A percentile compares a stretch with the other conserved stretches of the same genome.
Conservation (phyloP, 164 flowering plant species). For the Nymphaea thermarum region DNA sequence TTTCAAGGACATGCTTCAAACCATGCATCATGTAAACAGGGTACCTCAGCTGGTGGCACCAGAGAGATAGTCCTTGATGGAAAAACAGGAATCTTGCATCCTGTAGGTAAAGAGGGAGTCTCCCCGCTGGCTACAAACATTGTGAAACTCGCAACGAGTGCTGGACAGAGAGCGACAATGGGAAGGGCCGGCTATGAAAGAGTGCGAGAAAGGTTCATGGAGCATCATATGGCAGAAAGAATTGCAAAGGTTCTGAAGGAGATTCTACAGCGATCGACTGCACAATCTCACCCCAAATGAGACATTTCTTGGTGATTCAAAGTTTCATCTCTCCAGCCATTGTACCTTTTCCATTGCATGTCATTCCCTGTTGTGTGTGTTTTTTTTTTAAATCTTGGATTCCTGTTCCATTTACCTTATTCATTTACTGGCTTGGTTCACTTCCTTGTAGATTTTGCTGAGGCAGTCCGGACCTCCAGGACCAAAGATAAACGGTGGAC, state of each 20-base stretch:
- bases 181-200: slow-evolving; percentile 77
- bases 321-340: too few relatives aligned
- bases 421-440: too few relatives aligned
- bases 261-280: slow-evolving; percentile 38
- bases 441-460: too few relatives aligned
- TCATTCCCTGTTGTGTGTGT: too few relatives aligned
- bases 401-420: too few relatives aligned
- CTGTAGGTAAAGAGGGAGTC: slow-evolving; percentile 85
- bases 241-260: slow-evolving; percentile 70
- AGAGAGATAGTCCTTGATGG: slow-evolving; percentile 83
- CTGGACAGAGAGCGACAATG: slow-evolving; percentile 64
- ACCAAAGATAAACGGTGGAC: too few relatives aligned
- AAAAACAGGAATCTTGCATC: slow-evolving; percentile 77
- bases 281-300: slow-evolving; percentile 1
- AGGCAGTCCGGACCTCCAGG: too few relatives aligned
- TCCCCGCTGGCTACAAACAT: slow-evolving; percentile 71
- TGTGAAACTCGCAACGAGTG: slow-evolving; percentile 68
- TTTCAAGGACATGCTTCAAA: background rate
- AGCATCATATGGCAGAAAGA: slow-evolving; percentile 77
- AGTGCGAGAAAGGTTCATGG: slow-evolving; percentile 73
- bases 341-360: too few relatives aligned
- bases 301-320: background rate
- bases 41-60: slow-evolving; percentile 97
- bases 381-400: too few relatives aligned
- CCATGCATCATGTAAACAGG: slow-evolving; percentile 27